Evolutionary conservation across 495 filamentous ascomycete species (phyloP).

Genomic region (Penicillium macrosclerotiorum): DNA sequence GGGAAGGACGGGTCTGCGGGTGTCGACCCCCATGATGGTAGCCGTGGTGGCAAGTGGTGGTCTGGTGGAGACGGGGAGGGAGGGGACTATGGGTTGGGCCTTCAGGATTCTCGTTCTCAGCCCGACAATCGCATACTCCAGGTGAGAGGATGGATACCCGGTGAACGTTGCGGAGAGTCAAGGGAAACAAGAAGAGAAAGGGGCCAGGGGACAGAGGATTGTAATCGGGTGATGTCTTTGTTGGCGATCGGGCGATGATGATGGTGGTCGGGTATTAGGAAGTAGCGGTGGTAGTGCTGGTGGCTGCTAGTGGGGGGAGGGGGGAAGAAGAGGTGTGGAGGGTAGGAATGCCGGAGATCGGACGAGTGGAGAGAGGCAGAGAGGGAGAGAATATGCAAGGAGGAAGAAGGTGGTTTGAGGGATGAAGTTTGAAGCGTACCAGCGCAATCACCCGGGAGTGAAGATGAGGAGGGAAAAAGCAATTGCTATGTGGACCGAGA

Average conservation of each 20-base stretch:
- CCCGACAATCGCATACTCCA: slow-evolving; percentile 37
- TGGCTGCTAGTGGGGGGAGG: slow-evolving; percentile 17
- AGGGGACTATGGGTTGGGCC: not conserved
- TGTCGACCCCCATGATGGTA: slow-evolving; percentile 67
- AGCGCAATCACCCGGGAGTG: slow-evolving; percentile 26
- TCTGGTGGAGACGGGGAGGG: not conserved
- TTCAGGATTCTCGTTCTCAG: slow-evolving; percentile 20
- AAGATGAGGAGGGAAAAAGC: slow-evolving; percentile 13
- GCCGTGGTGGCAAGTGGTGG: too few species aligned
- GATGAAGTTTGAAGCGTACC: slow-evolving; percentile 24
- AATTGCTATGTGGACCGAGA: slow-evolving; percentile 20
- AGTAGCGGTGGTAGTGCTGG: slow-evolving; percentile 4
- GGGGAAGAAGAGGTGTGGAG: slow-evolving; percentile 14
- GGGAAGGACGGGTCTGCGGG: slow-evolving; percentile 66
- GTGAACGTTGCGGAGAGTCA: slow-evolving; percentile 1
- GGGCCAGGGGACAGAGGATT: slow-evolving; percentile 10
- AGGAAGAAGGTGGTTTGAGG: slow-evolving; percentile 8
- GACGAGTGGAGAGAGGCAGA: slow-evolving; percentile 2
- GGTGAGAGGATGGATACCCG: slow-evolving; percentile 17
- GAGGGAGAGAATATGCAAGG: slow-evolving; percentile 11
- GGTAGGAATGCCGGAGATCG: slow-evolving; percentile 3
- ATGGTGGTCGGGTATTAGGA: slow-evolving; percentile 6
- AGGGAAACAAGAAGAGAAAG: too few species aligned
- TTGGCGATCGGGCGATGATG: slow-evolving; percentile 7
- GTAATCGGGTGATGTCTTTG: slow-evolving; percentile 4